Conservation (phyloP, 2,329 filamentous ascomycete species). For the Trichophyton simii region DNA sequence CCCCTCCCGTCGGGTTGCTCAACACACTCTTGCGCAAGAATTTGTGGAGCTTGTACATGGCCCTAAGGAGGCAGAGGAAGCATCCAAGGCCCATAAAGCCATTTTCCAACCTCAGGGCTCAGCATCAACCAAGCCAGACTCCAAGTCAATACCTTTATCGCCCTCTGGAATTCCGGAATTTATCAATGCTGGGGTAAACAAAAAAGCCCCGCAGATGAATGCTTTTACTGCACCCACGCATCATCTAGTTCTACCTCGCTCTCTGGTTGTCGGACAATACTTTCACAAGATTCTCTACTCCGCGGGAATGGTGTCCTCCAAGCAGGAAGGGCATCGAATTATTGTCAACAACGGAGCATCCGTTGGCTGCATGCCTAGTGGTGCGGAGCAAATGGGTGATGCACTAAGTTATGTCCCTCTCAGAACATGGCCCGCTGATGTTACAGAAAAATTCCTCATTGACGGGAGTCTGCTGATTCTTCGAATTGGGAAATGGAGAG, state of each 20-base stretch:
- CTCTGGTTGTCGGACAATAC: slow-evolving; percentile 36
- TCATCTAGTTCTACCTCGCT: slow-evolving; percentile 26
- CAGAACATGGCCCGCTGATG: slow-evolving; percentile 29
- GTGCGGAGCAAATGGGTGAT: slow-evolving; percentile 31
- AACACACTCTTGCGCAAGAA: slow-evolving; percentile 72
- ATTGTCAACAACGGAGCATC: slow-evolving; percentile 40
- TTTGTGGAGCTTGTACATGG: slow-evolving; percentile 73
- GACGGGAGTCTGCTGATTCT: slow-evolving; percentile 43
- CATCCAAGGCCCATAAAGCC: slow-evolving; percentile 45
- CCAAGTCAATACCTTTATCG: slow-evolving; percentile 10
- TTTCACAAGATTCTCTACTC: slow-evolving; percentile 40
- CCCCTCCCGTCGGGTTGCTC: slow-evolving; percentile 61
- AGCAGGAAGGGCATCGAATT: slow-evolving; percentile 40
- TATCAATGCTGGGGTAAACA: background rate
- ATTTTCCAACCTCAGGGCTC: slow-evolving; percentile 30
- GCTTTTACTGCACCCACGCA: slow-evolving; percentile 8
- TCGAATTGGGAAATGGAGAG: slow-evolving; percentile 48
- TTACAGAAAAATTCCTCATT: slow-evolving; percentile 39
- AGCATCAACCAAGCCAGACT: slow-evolving; percentile 10
- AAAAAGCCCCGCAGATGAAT: background rate
- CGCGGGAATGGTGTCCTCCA: slow-evolving; percentile 40
- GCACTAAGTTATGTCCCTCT: slow-evolving; percentile 41
- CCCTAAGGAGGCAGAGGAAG: slow-evolving; percentile 46
- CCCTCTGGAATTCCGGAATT: slow-evolving; percentile 11
- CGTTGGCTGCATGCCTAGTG: slow-evolving; percentile 33